Evolutionary conservation across 2,329 filamentous ascomycete species (phyloP), one percentile per base, ranked within the genome.

Genomic region (Ophiostoma ulmi): DNA sequence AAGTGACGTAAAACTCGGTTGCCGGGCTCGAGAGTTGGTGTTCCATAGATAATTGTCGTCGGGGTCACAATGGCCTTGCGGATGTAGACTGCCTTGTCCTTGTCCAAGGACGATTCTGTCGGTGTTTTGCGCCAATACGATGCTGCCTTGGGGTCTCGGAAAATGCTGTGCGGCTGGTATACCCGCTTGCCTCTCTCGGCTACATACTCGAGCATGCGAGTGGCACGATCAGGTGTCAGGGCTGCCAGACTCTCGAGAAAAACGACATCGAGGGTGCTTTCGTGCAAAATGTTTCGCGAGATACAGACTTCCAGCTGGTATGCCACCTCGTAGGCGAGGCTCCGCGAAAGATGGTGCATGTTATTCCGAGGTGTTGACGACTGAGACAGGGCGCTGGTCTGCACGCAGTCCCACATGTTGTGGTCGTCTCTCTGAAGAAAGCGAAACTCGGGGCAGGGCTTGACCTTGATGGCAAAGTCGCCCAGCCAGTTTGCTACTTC

Each of bases 241-340:
- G 80, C 75, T 1, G 81, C 78, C 4, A 98, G 83, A 61, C 80
- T 84, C 38, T 83, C 77, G 1, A 97, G 80, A 74, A 98, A 98
- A 2, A 87, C 83, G 1, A 79, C 77, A 0, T 82, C 85, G 64
- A 98, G 85, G 66, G 86, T 91, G 77, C 92, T 87, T 78, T 97
- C 94, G 69, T 90, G 90, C 14, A 99, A 80, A 35, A 88, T 83
- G 0, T 89, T 88, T 38, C 90, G 87, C 0, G 94, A 97, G n/a
- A 98, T 84, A 77, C 94, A 98, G 0, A 93, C 94, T 78, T 99
- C 94, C 0, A 99, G 85, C 77, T 97, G 93, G 77, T 98, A 99
- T 20, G 92, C 87, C 1, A 97, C 87, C 0, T 88, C 81, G 73
- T 93, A 97, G 0, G 87, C 81, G 4, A 94, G 82, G 70, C 63